Conservation (phyloP, 2,329 filamentous ascomycete genomes). For the Mycocentrospora acerina region DNA sequence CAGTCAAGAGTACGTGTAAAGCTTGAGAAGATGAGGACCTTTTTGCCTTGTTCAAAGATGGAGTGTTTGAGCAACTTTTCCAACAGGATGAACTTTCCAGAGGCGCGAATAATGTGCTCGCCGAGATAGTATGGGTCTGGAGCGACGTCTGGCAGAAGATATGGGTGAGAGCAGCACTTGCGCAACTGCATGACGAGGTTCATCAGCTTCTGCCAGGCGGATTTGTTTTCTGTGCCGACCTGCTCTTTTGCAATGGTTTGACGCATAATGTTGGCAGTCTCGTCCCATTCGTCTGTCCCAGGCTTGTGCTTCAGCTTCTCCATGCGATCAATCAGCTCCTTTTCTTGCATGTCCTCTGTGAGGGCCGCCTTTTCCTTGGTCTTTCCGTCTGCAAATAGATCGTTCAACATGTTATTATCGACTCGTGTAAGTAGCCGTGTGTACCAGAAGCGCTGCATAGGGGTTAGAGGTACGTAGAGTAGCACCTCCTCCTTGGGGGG, state of each 20-base stretch:
- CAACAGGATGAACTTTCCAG: constrained; percentile 59
- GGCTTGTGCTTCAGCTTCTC: constrained; percentile 27
- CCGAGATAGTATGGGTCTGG: constrained; percentile 51
- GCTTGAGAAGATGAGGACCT: constrained; percentile 59
- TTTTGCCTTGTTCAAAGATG: constrained; percentile 54
- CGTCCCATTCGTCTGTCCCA: constrained; percentile 44
- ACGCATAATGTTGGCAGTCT: constrained; percentile 96
- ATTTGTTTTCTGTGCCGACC: constrained; percentile 28
- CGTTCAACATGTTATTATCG: constrained; percentile 53
- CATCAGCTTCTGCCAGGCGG: constrained; percentile 53
- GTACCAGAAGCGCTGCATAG: constrained; percentile 62
- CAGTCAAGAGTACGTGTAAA: constrained; percentile 56
- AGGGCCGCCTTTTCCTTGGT: constrained; percentile 47
- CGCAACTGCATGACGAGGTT: constrained; percentile 59
- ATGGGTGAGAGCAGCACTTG: constrained; percentile 59
- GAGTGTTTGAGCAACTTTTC: constrained; percentile 54
- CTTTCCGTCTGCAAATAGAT: constrained; percentile 54
- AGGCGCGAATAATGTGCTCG: constrained; percentile 52
- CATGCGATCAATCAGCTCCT: constrained; percentile 35
- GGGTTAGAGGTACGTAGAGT: constrained; percentile 59
- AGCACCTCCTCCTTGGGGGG: constrained; percentile 60
- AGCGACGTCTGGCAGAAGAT: constrained; percentile 50
- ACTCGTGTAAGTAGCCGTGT: constrained; percentile 57
- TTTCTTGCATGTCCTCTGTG: constrained; percentile 40
- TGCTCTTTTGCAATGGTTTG: constrained; percentile 64